Evolutionary conservation across 2,329 filamentous ascomycete genomes (phyloP).

Genomic region (Metarhizium rileyi): DNA sequence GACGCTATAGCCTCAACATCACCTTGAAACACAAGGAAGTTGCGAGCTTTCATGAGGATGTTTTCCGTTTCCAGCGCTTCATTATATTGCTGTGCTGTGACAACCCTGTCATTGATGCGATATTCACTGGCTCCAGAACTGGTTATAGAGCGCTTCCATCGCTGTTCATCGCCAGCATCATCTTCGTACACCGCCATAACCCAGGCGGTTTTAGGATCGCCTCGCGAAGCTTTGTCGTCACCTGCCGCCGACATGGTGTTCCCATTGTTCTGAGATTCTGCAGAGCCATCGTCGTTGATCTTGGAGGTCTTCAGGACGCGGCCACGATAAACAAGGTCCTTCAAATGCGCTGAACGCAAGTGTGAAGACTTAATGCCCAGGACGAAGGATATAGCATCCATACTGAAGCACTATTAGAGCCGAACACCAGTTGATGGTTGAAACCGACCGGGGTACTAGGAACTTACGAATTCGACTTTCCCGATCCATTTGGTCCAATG

Average conservation of each 20-base stretch:
- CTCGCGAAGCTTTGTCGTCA: slow-evolving; percentile 56
- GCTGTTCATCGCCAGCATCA: slow-evolving; percentile 87
- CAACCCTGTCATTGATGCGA: slow-evolving; percentile 85
- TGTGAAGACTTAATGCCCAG: slow-evolving; percentile 98
- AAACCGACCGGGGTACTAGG: not conserved
- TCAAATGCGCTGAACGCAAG: slow-evolving; percentile 83
- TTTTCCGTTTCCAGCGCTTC: slow-evolving; percentile 86
- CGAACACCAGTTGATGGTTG: not conserved
- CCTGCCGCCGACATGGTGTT: slow-evolving; percentile 49
- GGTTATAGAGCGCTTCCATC: slow-evolving; percentile 93
- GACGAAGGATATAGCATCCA: slow-evolving; percentile 99
- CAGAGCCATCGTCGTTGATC: slow-evolving; percentile 85
- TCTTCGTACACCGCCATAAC: slow-evolving; percentile 99
- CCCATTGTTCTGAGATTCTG: slow-evolving; percentile 48
- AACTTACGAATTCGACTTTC: slow-evolving; percentile 91
- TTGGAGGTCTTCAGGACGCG: slow-evolving; percentile 86
- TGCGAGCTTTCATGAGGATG: slow-evolving; percentile 94
- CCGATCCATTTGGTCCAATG: slow-evolving; percentile 98
- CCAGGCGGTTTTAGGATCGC: slow-evolving; percentile 91
- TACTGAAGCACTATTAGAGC: slow-evolving; percentile 42
- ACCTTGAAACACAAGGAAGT: slow-evolving; percentile 96
- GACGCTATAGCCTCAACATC: slow-evolving; percentile 96
- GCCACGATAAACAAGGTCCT: slow-evolving; percentile 92
- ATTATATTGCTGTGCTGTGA: slow-evolving; percentile 88
- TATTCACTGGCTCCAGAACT: slow-evolving; percentile 85